Evolutionary conservation across 257 asterid genomes (phyloP).

Genomic region (Nicotiana paniculata): DNA sequence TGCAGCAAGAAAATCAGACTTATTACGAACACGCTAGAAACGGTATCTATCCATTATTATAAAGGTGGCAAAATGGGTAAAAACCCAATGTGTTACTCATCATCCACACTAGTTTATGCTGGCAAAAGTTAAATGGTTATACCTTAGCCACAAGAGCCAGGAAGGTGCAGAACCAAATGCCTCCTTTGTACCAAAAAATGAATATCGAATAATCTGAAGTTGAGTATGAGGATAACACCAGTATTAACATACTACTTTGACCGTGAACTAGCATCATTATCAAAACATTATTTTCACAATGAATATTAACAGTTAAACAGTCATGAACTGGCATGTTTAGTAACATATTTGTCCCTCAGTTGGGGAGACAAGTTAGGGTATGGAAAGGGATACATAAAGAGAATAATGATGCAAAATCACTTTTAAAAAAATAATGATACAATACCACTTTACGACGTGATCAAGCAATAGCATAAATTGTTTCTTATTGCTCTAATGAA

Average conservation of each 20-base stretch:
- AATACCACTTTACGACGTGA: background rate
- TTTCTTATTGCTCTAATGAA: background rate
- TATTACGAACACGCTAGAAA: background rate
- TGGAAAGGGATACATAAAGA: background rate
- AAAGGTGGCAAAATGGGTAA: background rate
- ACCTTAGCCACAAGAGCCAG: constrained; percentile 80
- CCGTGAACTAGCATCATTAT: background rate
- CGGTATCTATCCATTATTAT: background rate
- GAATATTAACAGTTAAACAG: background rate
- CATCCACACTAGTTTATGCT: background rate
- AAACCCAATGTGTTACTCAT: background rate
- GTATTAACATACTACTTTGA: background rate
- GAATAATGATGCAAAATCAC: background rate
- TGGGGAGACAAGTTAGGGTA: background rate
- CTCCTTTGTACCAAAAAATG: constrained; percentile 82
- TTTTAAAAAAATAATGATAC: background rate
- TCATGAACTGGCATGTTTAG: background rate
- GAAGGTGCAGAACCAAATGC: constrained; percentile 66
- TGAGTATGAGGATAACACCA: background rate
- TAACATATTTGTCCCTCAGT: background rate
- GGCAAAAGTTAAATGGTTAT: background rate
- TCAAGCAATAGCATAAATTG: background rate
- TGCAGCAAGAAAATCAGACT: constrained; percentile 14
- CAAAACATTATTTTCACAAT: background rate
- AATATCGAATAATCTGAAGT: constrained; percentile 47